These are phyloP conservation scores for Pythium plurisporium DNA, from an alignment of 352 stramenopile species.

Conservation along the genomic window DNA sequence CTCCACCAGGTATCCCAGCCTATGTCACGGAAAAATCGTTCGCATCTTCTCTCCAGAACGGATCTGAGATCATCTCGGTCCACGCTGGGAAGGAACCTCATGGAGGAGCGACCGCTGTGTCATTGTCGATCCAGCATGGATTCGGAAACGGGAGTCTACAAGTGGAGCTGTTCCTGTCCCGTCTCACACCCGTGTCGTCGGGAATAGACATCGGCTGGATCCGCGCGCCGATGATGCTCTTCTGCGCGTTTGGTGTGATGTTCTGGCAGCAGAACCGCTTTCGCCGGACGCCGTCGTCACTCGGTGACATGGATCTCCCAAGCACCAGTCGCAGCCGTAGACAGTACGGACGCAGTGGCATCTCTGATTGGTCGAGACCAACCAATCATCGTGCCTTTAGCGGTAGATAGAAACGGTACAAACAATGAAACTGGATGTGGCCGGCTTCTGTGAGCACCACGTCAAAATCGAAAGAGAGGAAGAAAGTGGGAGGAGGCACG, in stretches of 20 bases:
- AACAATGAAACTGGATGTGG: conserved; percentile 7
- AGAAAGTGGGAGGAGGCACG: neutral
- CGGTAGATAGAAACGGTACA: conserved; percentile 16
- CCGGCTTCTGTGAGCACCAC: neutral
- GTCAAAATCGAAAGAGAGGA: conserved; percentile 1
- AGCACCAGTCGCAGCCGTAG: neutral
- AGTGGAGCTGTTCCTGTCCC: conserved; percentile 26
- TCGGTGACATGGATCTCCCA: conserved; percentile 3
- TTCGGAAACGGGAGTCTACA: neutral
- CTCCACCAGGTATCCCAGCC: neutral
- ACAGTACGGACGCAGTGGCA: conserved; percentile 4
- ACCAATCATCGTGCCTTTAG: conserved; percentile 14
- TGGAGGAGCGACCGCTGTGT: neutral
- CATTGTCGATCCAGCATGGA: neutral
- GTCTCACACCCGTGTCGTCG: conserved; percentile 17
- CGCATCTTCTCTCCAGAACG: neutral
- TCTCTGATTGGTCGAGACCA: conserved; percentile 18
- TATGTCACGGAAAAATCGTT: conserved; percentile 23
- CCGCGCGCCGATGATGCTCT: conserved; percentile 34
- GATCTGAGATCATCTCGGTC: neutral
- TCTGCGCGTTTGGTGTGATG: conserved; percentile 37
- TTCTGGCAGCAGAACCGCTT: conserved; percentile 34
- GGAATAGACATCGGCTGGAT: conserved; percentile 34
- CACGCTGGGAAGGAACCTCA: conserved; percentile 14
- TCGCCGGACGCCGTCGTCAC: conserved; percentile 3